These are phyloP conservation scores for Batkoa obscura DNA, from an alignment of 371 early-diverging fungal species.

Conservation along the genomic window DNA sequence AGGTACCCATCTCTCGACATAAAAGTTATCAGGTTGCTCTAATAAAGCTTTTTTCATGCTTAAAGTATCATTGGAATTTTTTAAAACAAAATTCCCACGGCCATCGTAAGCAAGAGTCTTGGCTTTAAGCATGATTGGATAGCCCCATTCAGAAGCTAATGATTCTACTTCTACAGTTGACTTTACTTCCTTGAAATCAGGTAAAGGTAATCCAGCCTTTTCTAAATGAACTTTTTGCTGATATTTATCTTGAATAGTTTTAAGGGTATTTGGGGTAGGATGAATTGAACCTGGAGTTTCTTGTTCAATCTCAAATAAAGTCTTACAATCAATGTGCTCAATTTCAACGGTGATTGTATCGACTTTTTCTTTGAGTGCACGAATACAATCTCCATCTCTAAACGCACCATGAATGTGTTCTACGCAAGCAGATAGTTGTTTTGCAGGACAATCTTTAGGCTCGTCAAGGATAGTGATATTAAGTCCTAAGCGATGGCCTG, in stretches of 20 bases:
- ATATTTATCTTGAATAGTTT: constrained; percentile 87
- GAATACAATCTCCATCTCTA: constrained; percentile 49
- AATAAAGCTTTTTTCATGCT: constrained; percentile 20
- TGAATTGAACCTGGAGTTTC: constrained; percentile 26
- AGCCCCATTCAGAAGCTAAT: constrained; percentile 48
- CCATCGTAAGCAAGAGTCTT: constrained; percentile 91
- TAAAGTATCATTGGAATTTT: constrained; percentile 41
- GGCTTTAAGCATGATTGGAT: constrained; percentile 86
- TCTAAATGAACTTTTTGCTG: constrained; percentile 61
- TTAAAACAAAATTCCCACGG: constrained; percentile 67
- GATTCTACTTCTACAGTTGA: constrained; percentile 22
- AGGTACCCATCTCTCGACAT: constrained; percentile 85
- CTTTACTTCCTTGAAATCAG: constrained; percentile 43
- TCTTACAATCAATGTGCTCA: constrained; percentile 78
- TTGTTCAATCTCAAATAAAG: constrained; percentile 39
- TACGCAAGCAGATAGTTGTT: constrained; percentile 52
- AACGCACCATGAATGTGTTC: constrained; percentile 63
- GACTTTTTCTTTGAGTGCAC: constrained; percentile 43
- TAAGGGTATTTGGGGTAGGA: constrained; percentile 63
- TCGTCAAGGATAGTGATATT: constrained; percentile 64
- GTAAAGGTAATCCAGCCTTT: constrained; percentile 39
- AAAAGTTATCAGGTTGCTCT: constrained; percentile 31
- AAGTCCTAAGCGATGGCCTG: constrained; percentile 76
- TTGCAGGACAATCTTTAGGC: constrained; percentile 54
- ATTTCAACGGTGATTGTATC: constrained; percentile 88